Percentiles rank a stretch among this genome's conserved stretches.
Evolutionary conservation across 352 stramenopile species (phyloP).

Genomic region (Phytophthora constricta): DNA sequence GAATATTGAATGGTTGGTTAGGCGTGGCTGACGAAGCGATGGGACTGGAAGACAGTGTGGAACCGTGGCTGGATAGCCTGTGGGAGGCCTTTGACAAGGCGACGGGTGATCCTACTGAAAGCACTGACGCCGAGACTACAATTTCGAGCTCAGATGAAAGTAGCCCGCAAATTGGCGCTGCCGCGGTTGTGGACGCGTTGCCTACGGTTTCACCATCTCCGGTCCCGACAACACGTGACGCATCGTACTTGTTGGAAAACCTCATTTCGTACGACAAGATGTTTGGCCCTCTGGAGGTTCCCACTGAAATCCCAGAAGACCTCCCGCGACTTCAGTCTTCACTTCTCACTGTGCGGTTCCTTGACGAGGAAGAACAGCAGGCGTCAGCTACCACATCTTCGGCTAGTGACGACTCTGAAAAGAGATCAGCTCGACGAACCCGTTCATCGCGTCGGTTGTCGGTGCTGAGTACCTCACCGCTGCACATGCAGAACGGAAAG

Average conservation of each 20-base stretch:
- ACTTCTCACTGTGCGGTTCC: conserved; percentile 52
- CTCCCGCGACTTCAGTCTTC: conserved; percentile 64
- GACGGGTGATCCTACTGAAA: conserved; percentile 9
- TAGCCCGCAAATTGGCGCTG: not conserved
- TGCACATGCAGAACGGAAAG: conserved; percentile 54
- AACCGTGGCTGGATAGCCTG: conserved; percentile 88
- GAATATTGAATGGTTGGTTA: conserved; percentile 27
- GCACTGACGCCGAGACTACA: conserved; percentile 15
- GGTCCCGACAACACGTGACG: not conserved
- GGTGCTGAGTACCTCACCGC: conserved; percentile 62
- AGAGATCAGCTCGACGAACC: conserved; percentile 56
- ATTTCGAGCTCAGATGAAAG: conserved; percentile 31
- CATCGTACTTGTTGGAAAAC: conserved; percentile 45
- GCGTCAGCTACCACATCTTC: conserved; percentile 1
- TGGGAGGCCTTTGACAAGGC: conserved; percentile 61
- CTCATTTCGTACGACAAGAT: conserved; percentile 66
- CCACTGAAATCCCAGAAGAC: conserved; percentile 51
- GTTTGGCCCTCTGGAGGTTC: conserved; percentile 49
- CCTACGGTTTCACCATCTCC: not conserved
- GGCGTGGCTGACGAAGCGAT: conserved; percentile 93
- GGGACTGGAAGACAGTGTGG: conserved; percentile 94
- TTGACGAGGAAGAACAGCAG: conserved; percentile 30
- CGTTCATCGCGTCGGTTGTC: conserved; percentile 53
- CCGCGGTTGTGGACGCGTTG: not conserved
- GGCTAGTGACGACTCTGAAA: conserved; percentile 9